Evolutionary conservation across 176 grass and related monocot genomes (phyloP).

Genomic region (Musa acuminata): DNA sequence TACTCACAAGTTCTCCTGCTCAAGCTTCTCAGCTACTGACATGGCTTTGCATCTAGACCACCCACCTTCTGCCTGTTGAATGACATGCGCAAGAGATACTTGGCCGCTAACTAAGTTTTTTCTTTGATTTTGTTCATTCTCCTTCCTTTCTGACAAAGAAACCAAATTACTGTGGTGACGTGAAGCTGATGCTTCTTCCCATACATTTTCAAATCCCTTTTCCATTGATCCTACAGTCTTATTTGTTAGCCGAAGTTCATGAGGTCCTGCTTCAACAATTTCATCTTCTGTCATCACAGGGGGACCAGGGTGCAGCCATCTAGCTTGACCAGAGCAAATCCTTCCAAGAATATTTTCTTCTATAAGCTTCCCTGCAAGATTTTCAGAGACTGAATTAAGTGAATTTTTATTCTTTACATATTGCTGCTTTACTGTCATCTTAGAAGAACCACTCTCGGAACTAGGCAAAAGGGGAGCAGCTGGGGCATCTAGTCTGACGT

Average conservation of each 20-base stretch:
- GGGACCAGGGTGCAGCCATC: constrained; percentile 77
- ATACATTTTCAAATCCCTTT: constrained; percentile 29
- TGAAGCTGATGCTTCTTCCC: constrained; percentile 44
- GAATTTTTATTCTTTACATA: constrained; percentile 56
- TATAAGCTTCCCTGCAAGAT: constrained; percentile 41
- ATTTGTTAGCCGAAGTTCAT: constrained; percentile 30
- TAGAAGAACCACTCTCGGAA: constrained; percentile 27
- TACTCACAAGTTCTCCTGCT: constrained; percentile 97
- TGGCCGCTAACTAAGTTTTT: constrained; percentile 64
- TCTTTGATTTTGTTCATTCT: constrained; percentile 34
- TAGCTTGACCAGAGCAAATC: constrained; percentile 36
- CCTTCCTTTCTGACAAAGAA: constrained; percentile 36
- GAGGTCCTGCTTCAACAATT: constrained; percentile 56
- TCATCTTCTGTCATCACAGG: constrained; percentile 95
- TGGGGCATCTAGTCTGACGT: constrained; percentile 16
- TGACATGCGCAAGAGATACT: constrained; percentile 77
- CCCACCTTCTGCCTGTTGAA: constrained; percentile 55
- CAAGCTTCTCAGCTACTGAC: constrained; percentile 87
- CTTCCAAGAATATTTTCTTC: constrained; percentile 26
- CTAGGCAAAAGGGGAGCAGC: constrained; percentile 29
- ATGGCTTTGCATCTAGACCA: constrained; percentile 77
- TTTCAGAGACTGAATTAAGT: constrained; percentile 46
- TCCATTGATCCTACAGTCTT: constrained; percentile 16
- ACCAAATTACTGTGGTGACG: constrained; percentile 20
- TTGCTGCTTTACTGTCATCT: constrained; percentile 38